These are phyloP conservation scores for Alnus rubra DNA, from an alignment of 306 rosid species.

Conservation along the genomic window DNA sequence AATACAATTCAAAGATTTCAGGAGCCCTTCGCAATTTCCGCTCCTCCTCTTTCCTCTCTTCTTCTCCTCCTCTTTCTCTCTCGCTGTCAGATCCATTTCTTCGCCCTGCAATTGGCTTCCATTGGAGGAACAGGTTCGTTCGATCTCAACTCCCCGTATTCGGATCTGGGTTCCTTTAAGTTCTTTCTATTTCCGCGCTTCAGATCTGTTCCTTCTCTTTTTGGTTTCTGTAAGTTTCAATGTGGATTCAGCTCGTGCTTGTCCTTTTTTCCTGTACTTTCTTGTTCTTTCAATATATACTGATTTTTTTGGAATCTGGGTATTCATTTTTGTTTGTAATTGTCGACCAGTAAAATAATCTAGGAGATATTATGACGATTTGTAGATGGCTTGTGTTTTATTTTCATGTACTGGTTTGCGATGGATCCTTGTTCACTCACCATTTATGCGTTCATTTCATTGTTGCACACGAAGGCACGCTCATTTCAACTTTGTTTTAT, in stretches of 20 bases:
- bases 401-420: not conserved
- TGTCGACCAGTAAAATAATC: not conserved
- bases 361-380: not conserved
- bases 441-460: not conserved
- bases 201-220: slow-evolving; percentile 32
- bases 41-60: not conserved
- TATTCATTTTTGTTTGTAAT: not conserved
- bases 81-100: slow-evolving; percentile 18
- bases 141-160: slow-evolving; percentile 19
- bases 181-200: not conserved
- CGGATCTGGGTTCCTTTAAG: slow-evolving; percentile 40
- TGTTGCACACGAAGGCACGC: not conserved
- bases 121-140: slow-evolving; percentile 24
- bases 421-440: not conserved
- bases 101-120: slow-evolving; percentile 21
- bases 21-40: slow-evolving; percentile 24
- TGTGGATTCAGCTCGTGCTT: slow-evolving; percentile 1
- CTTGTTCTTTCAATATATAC: not conserved
- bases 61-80: slow-evolving; percentile 8
- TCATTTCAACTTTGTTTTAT: not conserved
- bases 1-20: slow-evolving; percentile 20
- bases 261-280: not conserved
- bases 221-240: not conserved
- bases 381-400: not conserved
- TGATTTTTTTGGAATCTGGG: not conserved